A percentile compares a stretch with the other conserved stretches of the same genome.
These are phyloP conservation scores for Curvularia spicifera DNA, from an alignment of 2,329 filamentous ascomycete species.

Conservation along the genomic window DNA sequence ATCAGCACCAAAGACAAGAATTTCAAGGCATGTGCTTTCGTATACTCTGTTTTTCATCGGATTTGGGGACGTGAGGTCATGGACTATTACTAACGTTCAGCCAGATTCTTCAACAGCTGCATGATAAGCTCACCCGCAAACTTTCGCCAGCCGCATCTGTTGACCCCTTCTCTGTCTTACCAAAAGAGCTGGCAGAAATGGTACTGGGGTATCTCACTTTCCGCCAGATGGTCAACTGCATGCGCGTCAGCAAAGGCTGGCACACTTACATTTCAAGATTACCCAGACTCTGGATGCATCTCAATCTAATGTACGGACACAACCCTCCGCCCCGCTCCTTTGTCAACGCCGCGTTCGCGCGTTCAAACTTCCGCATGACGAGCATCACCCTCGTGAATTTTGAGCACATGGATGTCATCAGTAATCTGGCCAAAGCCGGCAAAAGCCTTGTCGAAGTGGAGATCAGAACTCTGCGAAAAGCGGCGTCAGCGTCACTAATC, in stretches of 20 bases:
- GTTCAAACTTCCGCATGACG: conserved; percentile 47
- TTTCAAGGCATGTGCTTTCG: conserved; percentile 33
- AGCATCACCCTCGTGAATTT: conserved; percentile 46
- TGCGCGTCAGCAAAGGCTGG: conserved; percentile 65
- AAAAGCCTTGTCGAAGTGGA: conserved; percentile 42
- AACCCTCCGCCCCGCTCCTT: conserved; percentile 53
- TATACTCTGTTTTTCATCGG: neutral
- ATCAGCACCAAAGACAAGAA: conserved; percentile 51
- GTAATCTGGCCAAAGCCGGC: conserved; percentile 50
- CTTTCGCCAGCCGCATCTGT: conserved; percentile 53
- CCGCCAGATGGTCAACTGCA: conserved; percentile 57
- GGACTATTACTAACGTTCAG: neutral
- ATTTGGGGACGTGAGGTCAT: too few relatives aligned
- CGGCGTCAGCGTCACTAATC: conserved; percentile 36
- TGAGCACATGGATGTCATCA: conserved; percentile 49
- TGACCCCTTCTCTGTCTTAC: conserved; percentile 62
- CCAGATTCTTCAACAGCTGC: conserved; percentile 55
- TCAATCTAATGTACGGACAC: conserved; percentile 59
- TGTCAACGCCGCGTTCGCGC: conserved; percentile 52
- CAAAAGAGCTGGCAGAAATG: conserved; percentile 60
- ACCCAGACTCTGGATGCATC: conserved; percentile 57
- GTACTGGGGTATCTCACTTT: conserved; percentile 62
- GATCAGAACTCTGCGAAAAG: conserved; percentile 36
- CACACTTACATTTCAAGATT: conserved; percentile 56
- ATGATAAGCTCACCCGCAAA: conserved; percentile 54